phyloP scores from a whole-genome alignment of 495 filamentous ascomycete species.

The Hypoxylon crocopeplum region DNA sequence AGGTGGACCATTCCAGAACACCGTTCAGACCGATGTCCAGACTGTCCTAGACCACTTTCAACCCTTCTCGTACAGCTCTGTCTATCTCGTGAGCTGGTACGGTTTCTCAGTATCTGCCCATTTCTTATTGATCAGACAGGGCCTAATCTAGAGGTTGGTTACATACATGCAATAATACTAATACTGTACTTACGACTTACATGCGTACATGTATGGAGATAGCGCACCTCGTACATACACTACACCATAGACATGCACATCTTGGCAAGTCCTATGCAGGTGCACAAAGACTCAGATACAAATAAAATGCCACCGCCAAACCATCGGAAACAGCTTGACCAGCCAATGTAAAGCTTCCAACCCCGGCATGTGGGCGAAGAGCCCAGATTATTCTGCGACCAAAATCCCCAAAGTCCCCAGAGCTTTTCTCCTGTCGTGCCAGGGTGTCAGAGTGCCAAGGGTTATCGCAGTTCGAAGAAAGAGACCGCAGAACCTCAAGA shows the following conservation, averaged over 20 bases:
- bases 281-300: slow-evolving; percentile 13
- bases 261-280: not conserved
- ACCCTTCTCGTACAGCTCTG: not conserved
- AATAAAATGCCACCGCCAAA: slow-evolving; percentile 11
- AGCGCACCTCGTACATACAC: not conserved
- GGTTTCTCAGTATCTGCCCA: not conserved
- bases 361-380: slow-evolving; percentile 18
- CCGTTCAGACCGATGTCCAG: not conserved
- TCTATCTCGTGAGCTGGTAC: slow-evolving; percentile 7
- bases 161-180: too few relatives aligned
- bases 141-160: too few relatives aligned
- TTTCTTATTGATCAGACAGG: not conserved
- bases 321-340: slow-evolving; percentile 16
- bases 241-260: too few relatives aligned
- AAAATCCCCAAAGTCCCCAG: slow-evolving; percentile 3
- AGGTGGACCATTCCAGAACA: slow-evolving; percentile 13
- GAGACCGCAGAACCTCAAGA: not conserved
- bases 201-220: not conserved
- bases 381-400: slow-evolving; percentile 22
- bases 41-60: too few relatives aligned
- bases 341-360: slow-evolving; percentile 29
- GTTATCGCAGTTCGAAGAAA: too few relatives aligned
- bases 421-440: not conserved
- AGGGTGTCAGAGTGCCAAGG: too few relatives aligned
- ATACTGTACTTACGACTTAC: too few relatives aligned